Evolutionary conservation across 2,329 filamentous ascomycete species (phyloP).

Genomic region (Lachnum nothofagi): DNA sequence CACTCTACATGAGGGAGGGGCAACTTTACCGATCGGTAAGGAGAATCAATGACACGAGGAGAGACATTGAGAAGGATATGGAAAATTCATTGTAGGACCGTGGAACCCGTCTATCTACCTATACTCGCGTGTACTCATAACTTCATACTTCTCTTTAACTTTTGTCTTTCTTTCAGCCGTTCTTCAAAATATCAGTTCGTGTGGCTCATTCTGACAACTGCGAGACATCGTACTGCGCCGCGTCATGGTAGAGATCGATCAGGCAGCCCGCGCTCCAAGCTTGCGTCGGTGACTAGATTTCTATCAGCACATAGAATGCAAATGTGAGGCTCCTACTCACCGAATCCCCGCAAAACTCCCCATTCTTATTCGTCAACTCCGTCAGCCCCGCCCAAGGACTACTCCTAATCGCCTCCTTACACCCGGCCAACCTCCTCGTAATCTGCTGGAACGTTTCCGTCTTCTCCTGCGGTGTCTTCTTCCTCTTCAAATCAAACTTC

Average conservation of each 20-base stretch:
- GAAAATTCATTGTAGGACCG: too few relatives aligned
- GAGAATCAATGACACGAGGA: too few relatives aligned
- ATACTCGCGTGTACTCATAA: too few relatives aligned
- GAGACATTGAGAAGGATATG: too few relatives aligned
- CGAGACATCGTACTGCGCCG: constrained; percentile 41
- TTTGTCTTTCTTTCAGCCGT: too few relatives aligned
- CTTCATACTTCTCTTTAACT: too few relatives aligned
- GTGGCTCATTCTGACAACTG: constrained; percentile 11
- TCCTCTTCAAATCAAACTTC: constrained; percentile 77
- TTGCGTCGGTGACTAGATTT: constrained; percentile 77
- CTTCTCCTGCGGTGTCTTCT: constrained; percentile 60
- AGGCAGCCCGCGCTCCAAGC: constrained; percentile 94
- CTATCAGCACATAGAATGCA: constrained; percentile 18
- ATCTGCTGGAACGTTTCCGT: constrained; percentile 94
- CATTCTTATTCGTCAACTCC: constrained; percentile 88
- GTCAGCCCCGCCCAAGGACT: constrained; percentile 86
- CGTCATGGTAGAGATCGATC: constrained; percentile 95
- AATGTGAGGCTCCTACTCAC: constrained; percentile 47
- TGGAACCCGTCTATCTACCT: too few relatives aligned
- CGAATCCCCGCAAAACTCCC: constrained; percentile 79
- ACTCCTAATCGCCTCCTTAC: constrained; percentile 75
- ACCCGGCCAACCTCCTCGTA: constrained; percentile 72
- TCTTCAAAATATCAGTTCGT: too few relatives aligned
- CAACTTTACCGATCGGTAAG: too few relatives aligned
- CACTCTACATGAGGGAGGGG: too few relatives aligned